These are phyloP conservation scores for Tricholoma hemisulphureum DNA, from an alignment of 768 basidiomycete species.

Conservation along the genomic window DNA sequence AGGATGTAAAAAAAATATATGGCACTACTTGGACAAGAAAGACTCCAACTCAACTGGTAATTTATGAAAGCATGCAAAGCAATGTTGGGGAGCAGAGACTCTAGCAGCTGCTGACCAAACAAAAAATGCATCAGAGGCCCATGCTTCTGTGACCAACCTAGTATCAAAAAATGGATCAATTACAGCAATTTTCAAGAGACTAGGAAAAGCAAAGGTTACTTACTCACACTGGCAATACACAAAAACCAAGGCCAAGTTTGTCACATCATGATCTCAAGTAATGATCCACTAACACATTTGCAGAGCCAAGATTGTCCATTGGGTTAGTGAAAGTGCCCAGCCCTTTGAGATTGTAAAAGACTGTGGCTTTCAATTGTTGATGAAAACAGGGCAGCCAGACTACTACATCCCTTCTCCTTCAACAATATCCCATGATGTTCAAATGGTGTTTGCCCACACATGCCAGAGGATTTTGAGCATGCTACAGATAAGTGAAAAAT, in stretches of 20 bases:
- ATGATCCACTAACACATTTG: neutral
- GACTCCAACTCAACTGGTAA: conserved; percentile 29
- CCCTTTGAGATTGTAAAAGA: too few species aligned
- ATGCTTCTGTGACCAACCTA: neutral
- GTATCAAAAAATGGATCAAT: too few species aligned
- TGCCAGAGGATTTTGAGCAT: too few species aligned
- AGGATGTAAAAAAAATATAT: neutral
- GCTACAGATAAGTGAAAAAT: too few species aligned
- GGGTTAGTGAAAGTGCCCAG: too few species aligned
- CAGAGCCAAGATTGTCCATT: too few species aligned
- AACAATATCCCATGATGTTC: too few species aligned
- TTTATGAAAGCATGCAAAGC: conserved; percentile 23
- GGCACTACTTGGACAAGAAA: conserved; percentile 21
- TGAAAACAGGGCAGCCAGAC: too few species aligned
- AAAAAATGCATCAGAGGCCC: conserved; percentile 4
- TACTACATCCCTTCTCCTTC: too few species aligned
- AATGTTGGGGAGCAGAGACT: conserved; percentile 30
- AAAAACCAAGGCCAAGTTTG: conserved; percentile 22
- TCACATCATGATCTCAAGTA: neutral
- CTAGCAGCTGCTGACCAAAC: conserved; percentile 17
- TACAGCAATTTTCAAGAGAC: conserved; percentile 24
- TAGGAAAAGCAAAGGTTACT: conserved; percentile 26
- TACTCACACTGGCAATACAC: conserved; percentile 30
- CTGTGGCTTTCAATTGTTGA: too few species aligned
- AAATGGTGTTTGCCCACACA: too few species aligned